Conservation (phyloP, 208 protist genomes). For the Angomonas desouzai region DNA sequence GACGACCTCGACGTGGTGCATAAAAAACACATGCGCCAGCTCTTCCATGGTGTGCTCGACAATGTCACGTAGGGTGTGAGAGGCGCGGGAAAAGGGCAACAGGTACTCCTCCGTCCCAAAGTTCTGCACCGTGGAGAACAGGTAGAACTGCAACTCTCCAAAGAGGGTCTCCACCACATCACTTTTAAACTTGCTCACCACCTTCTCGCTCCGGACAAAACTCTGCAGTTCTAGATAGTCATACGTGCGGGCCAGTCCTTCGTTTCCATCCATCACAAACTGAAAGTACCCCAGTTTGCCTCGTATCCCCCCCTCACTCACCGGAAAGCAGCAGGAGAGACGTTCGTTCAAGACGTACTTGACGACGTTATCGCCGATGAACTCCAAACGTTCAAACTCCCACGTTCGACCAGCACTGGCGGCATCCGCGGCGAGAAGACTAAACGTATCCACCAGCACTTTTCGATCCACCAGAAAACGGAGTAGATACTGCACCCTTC, state of each 20-base stretch:
- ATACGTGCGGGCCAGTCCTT: conserved; percentile 77
- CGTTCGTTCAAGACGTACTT: conserved; percentile 85
- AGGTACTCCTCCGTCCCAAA: conserved; percentile 30
- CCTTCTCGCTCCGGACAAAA: conserved; percentile 55
- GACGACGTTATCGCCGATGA: conserved; percentile 80
- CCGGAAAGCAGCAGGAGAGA: conserved; percentile 59
- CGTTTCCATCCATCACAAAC: conserved; percentile 88
- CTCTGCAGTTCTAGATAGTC: conserved; percentile 79
- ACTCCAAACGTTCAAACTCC: conserved; percentile 89
- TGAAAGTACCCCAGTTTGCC: conserved; percentile 67
- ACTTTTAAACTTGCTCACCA: conserved; percentile 91
- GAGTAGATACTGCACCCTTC: conserved; percentile 73
- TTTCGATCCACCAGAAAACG: conserved; percentile 69
- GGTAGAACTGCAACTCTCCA: conserved; percentile 80
- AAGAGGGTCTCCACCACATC: conserved; percentile 88
- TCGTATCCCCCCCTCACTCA: conserved; percentile 61
- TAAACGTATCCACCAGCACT: conserved; percentile 70
- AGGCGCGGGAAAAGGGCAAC: conserved; percentile 64
- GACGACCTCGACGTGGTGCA: conserved; percentile 72
- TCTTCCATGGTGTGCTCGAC: conserved; percentile 83
- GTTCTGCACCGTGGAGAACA: conserved; percentile 70
- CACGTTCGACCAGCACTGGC: conserved; percentile 51
- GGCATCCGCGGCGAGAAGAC: conserved; percentile 24
- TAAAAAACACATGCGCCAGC: conserved; percentile 74
- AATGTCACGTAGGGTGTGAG: conserved; percentile 59